These are phyloP conservation scores for Gracilaria caudata DNA, from an alignment of 23 red algal genomes.

Conservation along the genomic window DNA sequence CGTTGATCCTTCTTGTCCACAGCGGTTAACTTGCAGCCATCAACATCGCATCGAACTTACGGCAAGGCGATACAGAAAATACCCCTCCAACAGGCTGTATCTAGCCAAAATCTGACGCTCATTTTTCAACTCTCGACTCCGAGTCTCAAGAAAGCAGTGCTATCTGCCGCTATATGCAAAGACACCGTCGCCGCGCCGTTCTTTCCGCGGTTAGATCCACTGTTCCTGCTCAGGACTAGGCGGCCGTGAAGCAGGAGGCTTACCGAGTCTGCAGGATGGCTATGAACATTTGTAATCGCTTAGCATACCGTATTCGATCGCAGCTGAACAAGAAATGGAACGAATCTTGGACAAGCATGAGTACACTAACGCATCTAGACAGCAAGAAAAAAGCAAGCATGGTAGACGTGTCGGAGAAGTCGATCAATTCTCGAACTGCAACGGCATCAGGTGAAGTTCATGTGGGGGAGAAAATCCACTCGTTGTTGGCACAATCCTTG, in stretches of 20 bases:
- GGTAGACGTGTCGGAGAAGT: conserved; percentile 90
- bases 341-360: neutral
- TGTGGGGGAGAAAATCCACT: conserved; percentile 59
- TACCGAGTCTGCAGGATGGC: neutral
- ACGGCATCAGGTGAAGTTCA: conserved; percentile 68
- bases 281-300: neutral
- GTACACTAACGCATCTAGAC: conserved; percentile 80
- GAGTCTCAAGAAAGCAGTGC: neutral
- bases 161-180: too few species aligned
- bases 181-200: too few species aligned
- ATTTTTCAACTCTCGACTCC: neutral
- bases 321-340: neutral
- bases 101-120: neutral
- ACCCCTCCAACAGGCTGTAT: neutral
- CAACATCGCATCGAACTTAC: too few species aligned
- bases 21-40: too few species aligned
- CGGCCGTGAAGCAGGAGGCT: too few species aligned
- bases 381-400: conserved; percentile 63
- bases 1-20: neutral
- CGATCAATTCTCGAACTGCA: conserved; percentile 50
- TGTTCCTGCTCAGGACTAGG: neutral
- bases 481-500: neutral
- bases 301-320: neutral
- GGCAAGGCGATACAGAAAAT: neutral
- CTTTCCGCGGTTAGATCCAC: neutral